Evolutionary conservation across 208 protist genomes (phyloP).

Genomic region (Strigomonas culicis): DNA sequence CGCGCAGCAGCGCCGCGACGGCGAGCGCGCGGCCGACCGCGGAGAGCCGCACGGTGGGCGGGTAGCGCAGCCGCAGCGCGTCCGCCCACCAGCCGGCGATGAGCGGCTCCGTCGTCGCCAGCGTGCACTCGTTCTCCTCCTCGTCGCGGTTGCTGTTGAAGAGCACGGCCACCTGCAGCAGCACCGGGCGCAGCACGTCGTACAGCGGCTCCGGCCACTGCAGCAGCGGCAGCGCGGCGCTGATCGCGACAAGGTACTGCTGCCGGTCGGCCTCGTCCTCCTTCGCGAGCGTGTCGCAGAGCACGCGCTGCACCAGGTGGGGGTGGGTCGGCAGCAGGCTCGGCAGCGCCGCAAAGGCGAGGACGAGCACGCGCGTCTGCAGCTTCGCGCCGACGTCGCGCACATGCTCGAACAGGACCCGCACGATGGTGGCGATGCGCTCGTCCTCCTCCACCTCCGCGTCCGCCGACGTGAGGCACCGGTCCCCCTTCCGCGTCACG

Average conservation of each 20-base stretch:
- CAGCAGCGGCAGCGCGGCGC: conserved; percentile 51
- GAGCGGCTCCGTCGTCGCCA: conserved; percentile 73
- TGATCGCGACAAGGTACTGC: conserved; percentile 58
- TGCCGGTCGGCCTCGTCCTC: conserved; percentile 61
- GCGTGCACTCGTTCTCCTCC: conserved; percentile 69
- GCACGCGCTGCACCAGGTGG: conserved; percentile 29
- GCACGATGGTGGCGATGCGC: conserved; percentile 19
- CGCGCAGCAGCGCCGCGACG: conserved; percentile 62
- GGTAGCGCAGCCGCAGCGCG: conserved; percentile 53
- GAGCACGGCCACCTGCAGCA: conserved; percentile 66
- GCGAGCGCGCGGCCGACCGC: conserved; percentile 63
- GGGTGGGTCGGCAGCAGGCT: conserved; percentile 33
- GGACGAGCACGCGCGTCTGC: conserved; percentile 42
- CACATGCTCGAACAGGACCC: conserved; percentile 59
- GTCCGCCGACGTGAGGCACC: not conserved
- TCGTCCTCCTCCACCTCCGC: not conserved
- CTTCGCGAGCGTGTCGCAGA: conserved; percentile 23
- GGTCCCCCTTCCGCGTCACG: not conserved
- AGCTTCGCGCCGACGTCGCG: conserved; percentile 63
- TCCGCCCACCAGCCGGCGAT: conserved; percentile 42
- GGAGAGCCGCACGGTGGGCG: conserved; percentile 69
- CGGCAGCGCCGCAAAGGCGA: conserved; percentile 57
- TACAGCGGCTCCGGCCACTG: conserved; percentile 20
- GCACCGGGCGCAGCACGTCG: conserved; percentile 29
- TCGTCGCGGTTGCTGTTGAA: conserved; percentile 73